phyloP scores from a whole-genome alignment of 2,329 filamentous ascomycete genomes.

The Xylariaceae sp. region DNA sequence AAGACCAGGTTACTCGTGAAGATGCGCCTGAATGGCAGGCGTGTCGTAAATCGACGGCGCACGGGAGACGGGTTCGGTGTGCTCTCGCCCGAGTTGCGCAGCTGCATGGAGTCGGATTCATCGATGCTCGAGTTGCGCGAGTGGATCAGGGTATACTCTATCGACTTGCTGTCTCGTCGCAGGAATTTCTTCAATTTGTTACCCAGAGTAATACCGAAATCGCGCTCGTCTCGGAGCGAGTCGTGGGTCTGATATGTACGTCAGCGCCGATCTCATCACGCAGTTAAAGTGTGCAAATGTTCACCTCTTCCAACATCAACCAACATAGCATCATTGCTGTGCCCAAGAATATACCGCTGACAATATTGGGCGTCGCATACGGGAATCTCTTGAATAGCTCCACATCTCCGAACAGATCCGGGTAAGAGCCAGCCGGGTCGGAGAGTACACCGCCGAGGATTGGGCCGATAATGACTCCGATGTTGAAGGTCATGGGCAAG shows the following conservation, averaged over 20 bases:
- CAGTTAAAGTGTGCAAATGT: neutral
- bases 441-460: constrained; percentile 45
- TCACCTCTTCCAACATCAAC: constrained; percentile 48
- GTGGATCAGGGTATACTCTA: constrained; percentile 34
- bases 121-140: constrained; percentile 30
- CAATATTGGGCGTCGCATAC: constrained; percentile 50
- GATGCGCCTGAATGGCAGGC: constrained; percentile 48
- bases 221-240: constrained; percentile 37
- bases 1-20: constrained; percentile 51
- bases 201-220: constrained; percentile 41
- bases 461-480: constrained; percentile 56
- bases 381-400: constrained; percentile 45
- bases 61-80: constrained; percentile 8
- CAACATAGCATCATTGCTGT: constrained; percentile 41
- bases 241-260: constrained; percentile 41
- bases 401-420: constrained; percentile 41
- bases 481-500: constrained; percentile 67
- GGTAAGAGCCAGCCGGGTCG: constrained; percentile 41
- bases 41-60: constrained; percentile 40
- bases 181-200: constrained; percentile 32
- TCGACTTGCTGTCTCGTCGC: constrained; percentile 20
- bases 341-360: constrained; percentile 45
- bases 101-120: constrained; percentile 27
- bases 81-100: constrained; percentile 18
- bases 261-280: neutral